These are phyloP conservation scores for Margaritispora aquatica DNA, from an alignment of 495 filamentous ascomycete species.

Conservation along the genomic window DNA sequence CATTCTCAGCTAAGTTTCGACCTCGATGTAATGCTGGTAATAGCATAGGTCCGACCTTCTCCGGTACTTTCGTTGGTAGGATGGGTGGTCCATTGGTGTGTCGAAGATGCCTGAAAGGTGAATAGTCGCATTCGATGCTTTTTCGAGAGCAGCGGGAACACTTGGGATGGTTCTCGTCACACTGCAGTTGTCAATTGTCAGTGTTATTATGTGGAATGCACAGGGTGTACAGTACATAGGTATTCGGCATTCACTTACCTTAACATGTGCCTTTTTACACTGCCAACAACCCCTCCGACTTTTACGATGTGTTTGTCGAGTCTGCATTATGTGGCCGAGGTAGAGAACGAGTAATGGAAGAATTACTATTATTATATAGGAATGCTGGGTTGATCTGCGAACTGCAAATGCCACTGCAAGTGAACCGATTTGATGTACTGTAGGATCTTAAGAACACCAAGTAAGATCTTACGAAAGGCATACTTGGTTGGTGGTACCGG, in stretches of 20 bases:
- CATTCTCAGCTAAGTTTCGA: not conserved
- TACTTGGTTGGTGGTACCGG: not conserved
- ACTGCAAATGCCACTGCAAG: too few relatives aligned
- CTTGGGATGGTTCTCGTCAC: not conserved
- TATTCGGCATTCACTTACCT: too few relatives aligned
- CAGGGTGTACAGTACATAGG: too few relatives aligned
- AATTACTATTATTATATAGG: too few relatives aligned
- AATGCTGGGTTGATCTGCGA: too few relatives aligned
- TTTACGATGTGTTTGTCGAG: not conserved
- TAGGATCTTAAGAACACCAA: too few relatives aligned
- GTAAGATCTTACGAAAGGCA: too few relatives aligned
- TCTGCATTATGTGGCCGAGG: not conserved
- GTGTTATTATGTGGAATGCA: not conserved
- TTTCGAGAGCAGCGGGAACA: not conserved
- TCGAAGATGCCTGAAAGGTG: not conserved
- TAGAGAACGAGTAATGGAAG: too few relatives aligned
- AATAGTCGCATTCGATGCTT: not conserved
- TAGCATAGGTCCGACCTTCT: not conserved
- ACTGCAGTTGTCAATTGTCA: not conserved
- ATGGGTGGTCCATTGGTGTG: not conserved
- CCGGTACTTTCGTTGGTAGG: not conserved
- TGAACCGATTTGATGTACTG: too few relatives aligned
- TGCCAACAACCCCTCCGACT: not conserved
- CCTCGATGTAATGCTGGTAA: not conserved
- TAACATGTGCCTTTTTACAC: not conserved